Percentiles rank a stretch among this genome's conserved stretches.
phyloP scores from a whole-genome alignment of 768 basidiomycete genomes.

The Tricholoma hemisulphureum region DNA sequence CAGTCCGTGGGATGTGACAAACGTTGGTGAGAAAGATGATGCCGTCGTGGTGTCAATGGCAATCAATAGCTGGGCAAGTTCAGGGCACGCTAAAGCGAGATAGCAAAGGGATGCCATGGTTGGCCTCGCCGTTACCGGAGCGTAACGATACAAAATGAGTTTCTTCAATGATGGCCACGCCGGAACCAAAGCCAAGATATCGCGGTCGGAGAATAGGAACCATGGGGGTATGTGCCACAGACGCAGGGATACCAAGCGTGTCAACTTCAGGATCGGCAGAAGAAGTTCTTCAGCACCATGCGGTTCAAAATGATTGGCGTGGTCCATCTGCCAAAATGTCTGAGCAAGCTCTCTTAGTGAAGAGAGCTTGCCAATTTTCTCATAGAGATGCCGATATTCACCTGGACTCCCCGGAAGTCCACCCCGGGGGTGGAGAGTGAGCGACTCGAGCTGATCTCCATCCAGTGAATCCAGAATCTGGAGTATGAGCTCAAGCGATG shows the following conservation, averaged over 20 bases:
- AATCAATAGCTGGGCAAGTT: neutral
- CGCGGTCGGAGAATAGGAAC: neutral
- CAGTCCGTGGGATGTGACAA: neutral
- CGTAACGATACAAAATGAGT: neutral
- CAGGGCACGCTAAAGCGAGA: neutral
- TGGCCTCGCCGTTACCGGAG: neutral
- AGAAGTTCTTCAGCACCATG: neutral
- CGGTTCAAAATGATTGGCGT: neutral
- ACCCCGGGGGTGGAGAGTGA: neutral
- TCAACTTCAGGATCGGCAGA: neutral
- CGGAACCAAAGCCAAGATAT: neutral
- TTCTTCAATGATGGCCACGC: neutral
- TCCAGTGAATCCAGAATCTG: neutral
- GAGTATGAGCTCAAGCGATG: neutral
- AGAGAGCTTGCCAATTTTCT: neutral
- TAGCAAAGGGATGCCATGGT: neutral
- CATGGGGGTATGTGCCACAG: neutral
- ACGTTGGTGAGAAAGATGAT: neutral
- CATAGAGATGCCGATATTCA: neutral
- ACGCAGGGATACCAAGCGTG: neutral
- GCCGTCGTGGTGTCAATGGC: neutral
- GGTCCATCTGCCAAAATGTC: neutral
- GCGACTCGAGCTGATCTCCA: neutral
- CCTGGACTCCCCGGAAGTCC: neutral
- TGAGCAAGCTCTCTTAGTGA: neutral